Evolutionary conservation across 2,329 filamentous ascomycete species (phyloP), one percentile per base, ranked within the genome.

Genomic region (Fusarium dlaminii): DNA sequence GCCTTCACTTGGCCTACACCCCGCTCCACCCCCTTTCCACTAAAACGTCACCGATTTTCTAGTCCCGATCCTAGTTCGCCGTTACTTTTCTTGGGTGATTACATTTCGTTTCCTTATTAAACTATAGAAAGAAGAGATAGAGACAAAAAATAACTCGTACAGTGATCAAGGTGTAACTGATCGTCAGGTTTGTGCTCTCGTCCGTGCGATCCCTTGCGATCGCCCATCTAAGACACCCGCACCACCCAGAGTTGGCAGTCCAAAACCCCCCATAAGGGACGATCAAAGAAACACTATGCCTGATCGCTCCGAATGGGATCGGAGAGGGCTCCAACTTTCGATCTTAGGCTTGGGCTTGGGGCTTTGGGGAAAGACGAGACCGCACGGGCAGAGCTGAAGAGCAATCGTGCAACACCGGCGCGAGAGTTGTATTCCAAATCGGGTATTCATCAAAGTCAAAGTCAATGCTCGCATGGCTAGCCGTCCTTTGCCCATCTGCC

Each of bases 31-130:
- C 65, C 37, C 66, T 51, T 63, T 51, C 64, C 43, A 62, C 66
- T 57, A 66, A 66, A 73, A 65, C 70, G 57, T 73, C 74, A 72
- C 58, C 56, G 56, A 63, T 58, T 39, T 37, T 73, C 59, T 75
- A 71, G 66, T 52, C 70, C 62, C 59, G 57, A 70, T 70, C 62
- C 66, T 70, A 70, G 56, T 72, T 63, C 60, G 42, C 20, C 46
- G 40, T 52, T 68, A 40, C 49, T 58, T 36, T 32, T 46, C 30
- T 43, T 64, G 59, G 43, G 40, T 70, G 59, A 32, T 51, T 56
- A 68, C 52, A 49, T 48, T 59, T 66, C 63, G 67, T 72, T 52
- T 70, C 24, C 57, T 52, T 48, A 40, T 65, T 70, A 54, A 65
- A 61, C 32, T 54, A 54, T 54, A 30, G 60, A 36, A 29, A 56